Evolutionary conservation across 2,329 filamentous ascomycete genomes (phyloP).

Genomic region (Neonectria faginata): DNA sequence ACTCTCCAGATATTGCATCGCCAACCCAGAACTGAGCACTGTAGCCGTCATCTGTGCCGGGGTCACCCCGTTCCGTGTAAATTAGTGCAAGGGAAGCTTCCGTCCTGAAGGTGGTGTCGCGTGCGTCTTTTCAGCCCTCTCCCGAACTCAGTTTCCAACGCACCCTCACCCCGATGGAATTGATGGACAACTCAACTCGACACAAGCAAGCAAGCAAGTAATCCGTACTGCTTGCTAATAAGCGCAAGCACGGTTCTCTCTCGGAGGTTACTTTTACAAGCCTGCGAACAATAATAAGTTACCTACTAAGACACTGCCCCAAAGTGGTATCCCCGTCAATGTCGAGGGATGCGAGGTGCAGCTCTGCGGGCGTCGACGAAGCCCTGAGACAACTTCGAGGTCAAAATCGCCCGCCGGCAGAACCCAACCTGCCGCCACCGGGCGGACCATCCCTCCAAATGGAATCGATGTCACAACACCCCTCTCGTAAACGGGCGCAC

Average conservation of each 20-base stretch:
- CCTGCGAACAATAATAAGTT: too few species aligned
- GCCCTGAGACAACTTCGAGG: conserved; percentile 12
- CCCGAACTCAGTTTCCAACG: conserved; percentile 2
- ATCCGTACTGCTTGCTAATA: neutral
- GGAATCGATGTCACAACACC: conserved; percentile 7
- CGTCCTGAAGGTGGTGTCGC: conserved; percentile 13
- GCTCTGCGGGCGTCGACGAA: conserved; percentile 42
- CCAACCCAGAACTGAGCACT: neutral
- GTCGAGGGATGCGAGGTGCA: conserved; percentile 40
- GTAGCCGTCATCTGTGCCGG: neutral
- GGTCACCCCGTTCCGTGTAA: neutral
- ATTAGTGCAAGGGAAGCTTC: conserved; percentile 8
- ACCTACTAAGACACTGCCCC: conserved; percentile 11
- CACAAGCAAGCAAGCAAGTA: too few species aligned
- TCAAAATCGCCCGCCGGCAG: conserved; percentile 7
- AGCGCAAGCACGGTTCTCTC: neutral
- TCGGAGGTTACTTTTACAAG: conserved; percentile 6
- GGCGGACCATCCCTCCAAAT: conserved; percentile 1
- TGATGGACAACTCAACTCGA: too few species aligned
- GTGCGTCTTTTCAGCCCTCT: conserved; percentile 19
- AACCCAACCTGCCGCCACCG: conserved; percentile 19
- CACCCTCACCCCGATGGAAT: neutral
- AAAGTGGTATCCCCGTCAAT: conserved; percentile 34
- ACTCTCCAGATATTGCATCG: neutral
- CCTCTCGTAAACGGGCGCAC: conserved; percentile 23